Percentiles rank a stretch among this genome's conserved stretches.
These are phyloP conservation scores for Rhodotorula sp. DNA, from an alignment of 1,284 basidiomycete species.

Conservation along the genomic window DNA sequence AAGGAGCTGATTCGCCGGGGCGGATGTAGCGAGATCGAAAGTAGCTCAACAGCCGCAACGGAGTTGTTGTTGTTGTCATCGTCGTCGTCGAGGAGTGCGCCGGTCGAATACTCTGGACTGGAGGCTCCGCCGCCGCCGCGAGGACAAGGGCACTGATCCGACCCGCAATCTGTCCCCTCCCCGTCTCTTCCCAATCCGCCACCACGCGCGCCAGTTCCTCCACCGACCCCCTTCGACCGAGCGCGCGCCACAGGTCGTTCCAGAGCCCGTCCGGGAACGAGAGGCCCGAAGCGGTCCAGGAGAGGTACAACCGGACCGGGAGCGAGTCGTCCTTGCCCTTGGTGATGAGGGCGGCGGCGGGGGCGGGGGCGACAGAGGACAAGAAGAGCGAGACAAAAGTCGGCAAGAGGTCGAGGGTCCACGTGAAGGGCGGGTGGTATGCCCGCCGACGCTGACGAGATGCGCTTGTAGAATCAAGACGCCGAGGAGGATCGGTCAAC, in stretches of 20 bases:
- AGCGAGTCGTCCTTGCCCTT: slow-evolving; percentile 15
- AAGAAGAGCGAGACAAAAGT: slow-evolving; percentile 25
- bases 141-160: slow-evolving; percentile 25
- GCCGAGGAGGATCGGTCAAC: neutral
- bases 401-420: slow-evolving; percentile 20
- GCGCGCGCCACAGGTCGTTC: slow-evolving; percentile 26
- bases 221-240: slow-evolving; percentile 13
- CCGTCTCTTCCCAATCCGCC: slow-evolving; percentile 35
- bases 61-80: neutral
- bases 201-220: slow-evolving; percentile 30
- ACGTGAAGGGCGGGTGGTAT: slow-evolving; percentile 14
- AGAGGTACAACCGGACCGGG: slow-evolving; percentile 31
- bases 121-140: neutral
- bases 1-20: neutral
- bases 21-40: slow-evolving; percentile 26
- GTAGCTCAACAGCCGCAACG: slow-evolving; percentile 19
- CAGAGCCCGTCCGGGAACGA: slow-evolving; percentile 29
- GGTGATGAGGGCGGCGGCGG: too few species aligned
- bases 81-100: too few species aligned
- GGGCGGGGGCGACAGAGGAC: neutral
- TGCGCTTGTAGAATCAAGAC: neutral
- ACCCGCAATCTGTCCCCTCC: slow-evolving; percentile 10
- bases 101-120: neutral
- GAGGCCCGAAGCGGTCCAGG: slow-evolving; percentile 33
- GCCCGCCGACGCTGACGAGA: neutral